Conservation (phyloP, 371 early-diverging fungal genomes). For the Mortierella sp. region DNA sequence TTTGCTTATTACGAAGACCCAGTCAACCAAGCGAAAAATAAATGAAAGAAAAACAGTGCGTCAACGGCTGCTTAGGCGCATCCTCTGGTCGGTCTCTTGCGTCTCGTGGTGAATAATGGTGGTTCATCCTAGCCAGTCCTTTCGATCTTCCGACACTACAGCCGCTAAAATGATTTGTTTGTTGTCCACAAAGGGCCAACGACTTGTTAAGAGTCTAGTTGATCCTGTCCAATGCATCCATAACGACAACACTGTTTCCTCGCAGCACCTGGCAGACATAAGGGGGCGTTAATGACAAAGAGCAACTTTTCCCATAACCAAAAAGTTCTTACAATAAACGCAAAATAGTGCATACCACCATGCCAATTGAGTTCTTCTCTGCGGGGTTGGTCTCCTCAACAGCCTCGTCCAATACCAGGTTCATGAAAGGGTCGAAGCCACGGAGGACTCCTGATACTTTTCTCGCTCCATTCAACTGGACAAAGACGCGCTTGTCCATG, state of each 20-base stretch:
- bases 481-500: conserved; percentile 95
- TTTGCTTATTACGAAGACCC: too few species aligned
- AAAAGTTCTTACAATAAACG: not conserved
- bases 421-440: conserved; percentile 99
- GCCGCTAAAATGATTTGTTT: too few species aligned
- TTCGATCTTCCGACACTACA: too few species aligned
- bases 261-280: conserved; percentile 80
- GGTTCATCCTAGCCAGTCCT: too few species aligned
- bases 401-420: conserved; percentile 96
- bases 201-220: too few species aligned
- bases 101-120: too few species aligned
- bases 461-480: conserved; percentile 93
- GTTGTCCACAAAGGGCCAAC: too few species aligned
- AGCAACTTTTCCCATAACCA: not conserved
- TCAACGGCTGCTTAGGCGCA: too few species aligned
- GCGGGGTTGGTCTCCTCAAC: conserved; percentile 82
- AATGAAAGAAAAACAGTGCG: too few species aligned
- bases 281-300: too few species aligned
- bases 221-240: conserved; percentile 94
- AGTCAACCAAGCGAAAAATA: too few species aligned
- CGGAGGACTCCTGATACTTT: conserved; percentile 94
- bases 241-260: conserved; percentile 91
- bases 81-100: too few species aligned
- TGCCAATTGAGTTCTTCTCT: conserved; percentile 82
- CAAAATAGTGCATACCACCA: conserved; percentile 75